Evolutionary conservation across 2,329 filamentous ascomycete genomes (phyloP).

Genomic region (Raffaelea ambrosiae): DNA sequence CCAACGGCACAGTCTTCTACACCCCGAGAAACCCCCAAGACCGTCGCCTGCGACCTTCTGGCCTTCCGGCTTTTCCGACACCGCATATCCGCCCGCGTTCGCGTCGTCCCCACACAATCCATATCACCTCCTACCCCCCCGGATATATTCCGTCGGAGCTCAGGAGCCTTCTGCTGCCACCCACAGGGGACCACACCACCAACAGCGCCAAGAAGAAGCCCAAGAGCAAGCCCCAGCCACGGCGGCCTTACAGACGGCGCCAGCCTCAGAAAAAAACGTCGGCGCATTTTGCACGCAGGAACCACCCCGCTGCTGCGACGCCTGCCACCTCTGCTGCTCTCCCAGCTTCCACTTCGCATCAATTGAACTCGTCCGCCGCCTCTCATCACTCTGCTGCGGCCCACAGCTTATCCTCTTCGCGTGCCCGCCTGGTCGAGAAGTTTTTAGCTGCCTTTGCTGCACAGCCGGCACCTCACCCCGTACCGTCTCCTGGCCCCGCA

Average conservation of each 20-base stretch:
- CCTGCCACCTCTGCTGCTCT: neutral
- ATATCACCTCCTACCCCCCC: slow-evolving; percentile 39
- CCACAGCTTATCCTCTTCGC: neutral
- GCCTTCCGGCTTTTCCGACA: slow-evolving; percentile 21
- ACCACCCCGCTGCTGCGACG: too few relatives aligned
- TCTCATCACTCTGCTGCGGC: neutral
- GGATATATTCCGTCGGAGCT: slow-evolving; percentile 31
- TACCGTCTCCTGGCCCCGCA: neutral
- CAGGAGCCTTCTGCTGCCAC: slow-evolving; percentile 14
- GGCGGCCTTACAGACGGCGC: neutral
- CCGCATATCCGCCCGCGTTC: slow-evolving; percentile 40
- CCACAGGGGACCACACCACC: too few relatives aligned
- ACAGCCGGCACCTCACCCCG: neutral
- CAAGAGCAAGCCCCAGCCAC: neutral
- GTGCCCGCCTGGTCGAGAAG: slow-evolving; percentile 17
- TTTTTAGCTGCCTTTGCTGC: slow-evolving; percentile 20
- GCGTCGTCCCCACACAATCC: slow-evolving; percentile 46
- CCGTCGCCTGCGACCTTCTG: slow-evolving; percentile 13
- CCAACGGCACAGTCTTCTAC: slow-evolving; percentile 19
- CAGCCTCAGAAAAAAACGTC: neutral
- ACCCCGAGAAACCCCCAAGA: slow-evolving; percentile 15
- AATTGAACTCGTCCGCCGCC: too few relatives aligned
- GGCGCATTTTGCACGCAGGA: neutral
- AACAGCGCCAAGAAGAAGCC: slow-evolving; percentile 4
- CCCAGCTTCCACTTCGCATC: neutral